A percentile compares a stretch with the other conserved stretches of the same genome.
Evolutionary conservation across 1,284 basidiomycete genomes (phyloP).

Genomic region (Taiwanofungus camphoratus): DNA sequence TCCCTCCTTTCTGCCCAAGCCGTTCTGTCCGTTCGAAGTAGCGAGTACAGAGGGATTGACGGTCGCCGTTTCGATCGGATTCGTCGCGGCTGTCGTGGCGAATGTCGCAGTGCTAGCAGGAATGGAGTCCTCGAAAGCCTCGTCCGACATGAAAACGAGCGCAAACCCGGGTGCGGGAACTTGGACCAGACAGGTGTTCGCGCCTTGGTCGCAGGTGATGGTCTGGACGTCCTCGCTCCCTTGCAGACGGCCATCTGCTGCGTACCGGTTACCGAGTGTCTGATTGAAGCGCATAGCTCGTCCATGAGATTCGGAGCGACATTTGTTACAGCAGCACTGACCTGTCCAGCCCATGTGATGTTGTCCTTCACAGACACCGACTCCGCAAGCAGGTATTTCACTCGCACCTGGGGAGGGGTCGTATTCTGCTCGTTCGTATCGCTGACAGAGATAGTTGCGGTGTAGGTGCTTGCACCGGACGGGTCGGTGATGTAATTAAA

Average conservation of each 20-base stretch:
- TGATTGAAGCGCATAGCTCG: constrained; percentile 31
- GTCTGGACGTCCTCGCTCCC: constrained; percentile 35
- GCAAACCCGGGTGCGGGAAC: constrained; percentile 50
- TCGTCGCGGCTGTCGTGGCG: constrained; percentile 30
- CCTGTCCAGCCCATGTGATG: constrained; percentile 62
- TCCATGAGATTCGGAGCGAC: background rate
- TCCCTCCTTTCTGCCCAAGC: constrained; percentile 14
- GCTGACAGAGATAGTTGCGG: constrained; percentile 38
- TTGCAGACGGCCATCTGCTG: constrained; percentile 45
- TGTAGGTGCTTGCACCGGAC: constrained; percentile 43
- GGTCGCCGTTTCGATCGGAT: constrained; percentile 21
- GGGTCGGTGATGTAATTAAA: constrained; percentile 63
- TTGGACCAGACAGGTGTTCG: constrained; percentile 38
- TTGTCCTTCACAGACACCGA: constrained; percentile 59
- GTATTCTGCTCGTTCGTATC: constrained; percentile 30
- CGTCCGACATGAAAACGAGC: constrained; percentile 44
- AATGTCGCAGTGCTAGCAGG: constrained; percentile 32
- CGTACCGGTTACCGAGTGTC: constrained; percentile 61
- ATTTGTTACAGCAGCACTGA: background rate
- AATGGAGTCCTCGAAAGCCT: constrained; percentile 29
- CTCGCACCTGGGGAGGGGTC: constrained; percentile 37
- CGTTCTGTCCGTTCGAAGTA: constrained; percentile 28
- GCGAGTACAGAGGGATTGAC: constrained; percentile 28
- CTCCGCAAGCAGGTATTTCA: constrained; percentile 50
- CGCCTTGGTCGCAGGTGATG: constrained; percentile 35